These are phyloP conservation scores for Naganishia vishniacii DNA, from an alignment of 768 basidiomycete genomes.

Conservation along the genomic window DNA sequence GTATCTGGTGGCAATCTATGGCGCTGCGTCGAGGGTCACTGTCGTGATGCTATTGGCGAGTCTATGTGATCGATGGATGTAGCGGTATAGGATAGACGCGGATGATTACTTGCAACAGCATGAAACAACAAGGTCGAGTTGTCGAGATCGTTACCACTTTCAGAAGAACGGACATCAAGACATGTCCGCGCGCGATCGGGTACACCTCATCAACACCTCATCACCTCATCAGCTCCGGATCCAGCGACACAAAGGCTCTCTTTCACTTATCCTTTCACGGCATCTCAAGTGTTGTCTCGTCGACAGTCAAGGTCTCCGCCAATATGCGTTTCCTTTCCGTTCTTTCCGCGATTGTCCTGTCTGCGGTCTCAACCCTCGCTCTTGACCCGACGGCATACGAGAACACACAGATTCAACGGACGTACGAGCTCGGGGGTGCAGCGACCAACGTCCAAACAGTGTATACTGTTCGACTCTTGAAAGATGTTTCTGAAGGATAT, in stretches of 20 bases:
- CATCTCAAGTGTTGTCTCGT: background rate
- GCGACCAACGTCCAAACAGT: constrained; percentile 83
- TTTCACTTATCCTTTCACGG: no score
- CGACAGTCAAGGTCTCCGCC: no score
- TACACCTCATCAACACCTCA: constrained; percentile 23
- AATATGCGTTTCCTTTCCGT: constrained; percentile 22
- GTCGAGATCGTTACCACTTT: no score
- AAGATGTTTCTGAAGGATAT: constrained; percentile 54
- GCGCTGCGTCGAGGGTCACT: background rate
- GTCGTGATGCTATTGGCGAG: background rate
- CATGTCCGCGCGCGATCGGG: background rate
- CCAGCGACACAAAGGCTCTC: no score
- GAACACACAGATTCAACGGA: constrained; percentile 73
- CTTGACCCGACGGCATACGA: constrained; percentile 36
- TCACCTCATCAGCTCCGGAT: no score
- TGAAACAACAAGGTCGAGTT: no score
- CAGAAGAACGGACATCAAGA: no score
- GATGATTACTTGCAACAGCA: no score
- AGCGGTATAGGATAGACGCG: no score
- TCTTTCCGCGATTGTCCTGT: constrained; percentile 9
- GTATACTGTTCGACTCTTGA: constrained; percentile 71
- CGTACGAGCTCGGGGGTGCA: constrained; percentile 82
- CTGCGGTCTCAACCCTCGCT: constrained; percentile 12
- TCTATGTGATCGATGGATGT: no score
- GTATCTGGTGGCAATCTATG: background rate